phyloP scores from a whole-genome alignment of 345 rosid genomes.

The Hibiscus tridactylites region DNA sequence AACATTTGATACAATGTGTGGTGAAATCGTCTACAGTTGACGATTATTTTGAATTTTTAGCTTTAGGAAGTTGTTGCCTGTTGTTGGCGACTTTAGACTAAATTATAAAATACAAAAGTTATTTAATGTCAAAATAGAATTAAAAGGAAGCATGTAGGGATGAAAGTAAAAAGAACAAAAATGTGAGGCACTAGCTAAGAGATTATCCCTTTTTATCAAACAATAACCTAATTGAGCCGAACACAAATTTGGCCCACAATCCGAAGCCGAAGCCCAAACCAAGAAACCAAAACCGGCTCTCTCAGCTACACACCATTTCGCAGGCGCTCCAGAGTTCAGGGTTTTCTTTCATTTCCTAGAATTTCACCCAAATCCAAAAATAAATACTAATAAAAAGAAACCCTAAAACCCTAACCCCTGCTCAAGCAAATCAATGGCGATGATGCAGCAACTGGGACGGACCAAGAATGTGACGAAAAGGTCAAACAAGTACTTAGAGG shows the following conservation, averaged over 20 bases:
- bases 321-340: neutral
- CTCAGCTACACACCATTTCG: neutral
- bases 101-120: too few relatives aligned
- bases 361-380: neutral
- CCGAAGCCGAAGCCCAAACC: neutral
- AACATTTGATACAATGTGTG: too few relatives aligned
- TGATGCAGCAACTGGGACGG: constrained; percentile 55
- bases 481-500: constrained; percentile 85
- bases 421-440: neutral
- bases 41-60: too few relatives aligned
- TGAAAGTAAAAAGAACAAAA: too few relatives aligned
- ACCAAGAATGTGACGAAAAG: constrained; percentile 50
- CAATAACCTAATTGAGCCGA: neutral
- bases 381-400: neutral
- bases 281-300: neutral
- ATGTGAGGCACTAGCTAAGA: too few relatives aligned
- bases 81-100: too few relatives aligned
- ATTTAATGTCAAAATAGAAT: too few relatives aligned
- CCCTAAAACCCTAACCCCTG: neutral
- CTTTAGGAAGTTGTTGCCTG: too few relatives aligned
- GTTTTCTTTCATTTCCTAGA: neutral
- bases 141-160: too few relatives aligned
- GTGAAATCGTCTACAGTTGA: too few relatives aligned
- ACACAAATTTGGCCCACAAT: neutral
- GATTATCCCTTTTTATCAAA: too few relatives aligned